Conservation (phyloP, 306 rosid genomes). For the Gastrolobium bilobum region DNA sequence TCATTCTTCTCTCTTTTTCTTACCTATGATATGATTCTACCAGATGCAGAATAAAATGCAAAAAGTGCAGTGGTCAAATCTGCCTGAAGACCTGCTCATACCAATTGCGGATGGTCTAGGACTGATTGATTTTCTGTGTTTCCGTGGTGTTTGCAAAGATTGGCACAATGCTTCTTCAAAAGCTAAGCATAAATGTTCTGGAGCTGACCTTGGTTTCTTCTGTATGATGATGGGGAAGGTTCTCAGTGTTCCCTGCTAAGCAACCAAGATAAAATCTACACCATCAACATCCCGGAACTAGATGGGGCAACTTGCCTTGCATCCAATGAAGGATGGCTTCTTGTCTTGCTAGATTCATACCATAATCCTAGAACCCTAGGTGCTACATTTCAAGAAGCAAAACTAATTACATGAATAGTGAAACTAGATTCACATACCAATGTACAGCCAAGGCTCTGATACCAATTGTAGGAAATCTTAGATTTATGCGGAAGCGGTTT, state of each 20-base stretch:
- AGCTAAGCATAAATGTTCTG: background rate
- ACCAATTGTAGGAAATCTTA: too few species aligned
- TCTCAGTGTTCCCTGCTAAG: background rate
- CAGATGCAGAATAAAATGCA: background rate
- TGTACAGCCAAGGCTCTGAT: too few species aligned
- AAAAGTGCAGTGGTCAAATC: slow-evolving; percentile 39
- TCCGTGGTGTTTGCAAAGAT: slow-evolving; percentile 50
- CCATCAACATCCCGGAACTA: slow-evolving; percentile 32
- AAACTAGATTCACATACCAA: too few species aligned
- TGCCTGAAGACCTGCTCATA: slow-evolving; percentile 41
- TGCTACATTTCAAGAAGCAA: too few species aligned
- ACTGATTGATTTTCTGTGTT: slow-evolving; percentile 40
- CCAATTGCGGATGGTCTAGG: slow-evolving; percentile 28
- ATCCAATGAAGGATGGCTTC: slow-evolving; percentile 56
- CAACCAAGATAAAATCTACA: background rate
- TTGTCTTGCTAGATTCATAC: too few species aligned
- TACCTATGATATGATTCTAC: background rate
- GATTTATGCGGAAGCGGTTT: too few species aligned
- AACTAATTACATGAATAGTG: too few species aligned
- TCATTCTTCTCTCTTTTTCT: too few species aligned
- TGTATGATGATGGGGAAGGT: slow-evolving; percentile 29
- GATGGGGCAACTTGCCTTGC: slow-evolving; percentile 53
- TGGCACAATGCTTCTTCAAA: slow-evolving; percentile 46
- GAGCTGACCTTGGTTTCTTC: slow-evolving; percentile 41
- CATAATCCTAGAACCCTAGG: too few species aligned